Conservation (phyloP, 2,329 filamentous ascomycete species). For the Colletotrichum sp. region DNA sequence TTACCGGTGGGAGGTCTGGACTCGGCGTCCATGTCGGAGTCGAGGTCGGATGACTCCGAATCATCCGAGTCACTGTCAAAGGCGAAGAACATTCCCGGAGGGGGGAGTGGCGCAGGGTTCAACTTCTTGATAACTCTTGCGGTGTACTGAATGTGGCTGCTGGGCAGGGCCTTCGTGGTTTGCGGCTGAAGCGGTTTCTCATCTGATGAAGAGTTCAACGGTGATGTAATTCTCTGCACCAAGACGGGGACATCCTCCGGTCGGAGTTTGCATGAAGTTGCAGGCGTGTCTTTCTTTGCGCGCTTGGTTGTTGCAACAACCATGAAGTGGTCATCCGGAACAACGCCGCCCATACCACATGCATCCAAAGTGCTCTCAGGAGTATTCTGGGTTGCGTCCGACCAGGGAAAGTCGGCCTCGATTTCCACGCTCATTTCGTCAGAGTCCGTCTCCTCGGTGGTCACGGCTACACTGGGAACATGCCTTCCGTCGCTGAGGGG, state of each 20-base stretch:
- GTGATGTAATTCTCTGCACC: constrained; percentile 43
- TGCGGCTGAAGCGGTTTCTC: background rate
- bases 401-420: constrained; percentile 48
- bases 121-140: constrained; percentile 46
- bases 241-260: constrained; percentile 42
- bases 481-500: constrained; percentile 50
- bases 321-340: constrained; percentile 69
- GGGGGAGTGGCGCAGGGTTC: constrained; percentile 54
- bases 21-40: constrained; percentile 31
- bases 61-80: constrained; percentile 45
- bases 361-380: constrained; percentile 52
- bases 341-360: constrained; percentile 57
- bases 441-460: constrained; percentile 28
- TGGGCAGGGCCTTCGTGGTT: background rate
- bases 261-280: constrained; percentile 21
- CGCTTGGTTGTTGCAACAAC: constrained; percentile 58
- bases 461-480: constrained; percentile 2
- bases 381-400: constrained; percentile 43
- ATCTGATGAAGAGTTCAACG: constrained; percentile 34
- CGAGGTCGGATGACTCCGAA: constrained; percentile 30
- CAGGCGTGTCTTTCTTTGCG: constrained; percentile 31
- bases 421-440: constrained; percentile 39
- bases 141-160: constrained; percentile 51
- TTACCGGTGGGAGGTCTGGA: constrained; percentile 29
- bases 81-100: constrained; percentile 56